phyloP scores from a whole-genome alignment of 2,329 filamentous ascomycete genomes.

The Hypomyces perniciosus region DNA sequence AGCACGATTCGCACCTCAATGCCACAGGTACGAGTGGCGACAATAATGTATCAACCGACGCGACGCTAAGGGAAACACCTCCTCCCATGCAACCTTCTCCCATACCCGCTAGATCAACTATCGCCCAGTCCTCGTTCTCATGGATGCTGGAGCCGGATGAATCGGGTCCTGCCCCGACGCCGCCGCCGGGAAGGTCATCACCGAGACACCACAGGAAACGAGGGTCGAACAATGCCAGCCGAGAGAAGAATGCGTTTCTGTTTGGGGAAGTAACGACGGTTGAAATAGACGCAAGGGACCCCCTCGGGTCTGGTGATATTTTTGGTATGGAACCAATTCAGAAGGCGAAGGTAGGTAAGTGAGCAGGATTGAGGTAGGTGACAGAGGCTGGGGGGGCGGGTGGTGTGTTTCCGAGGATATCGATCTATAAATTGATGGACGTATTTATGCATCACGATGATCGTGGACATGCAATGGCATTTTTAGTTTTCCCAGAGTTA shows the following conservation, averaged over 20 bases:
- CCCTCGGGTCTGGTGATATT: conserved; percentile 41
- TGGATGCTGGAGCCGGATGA: conserved; percentile 67
- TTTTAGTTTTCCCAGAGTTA: too few relatives aligned
- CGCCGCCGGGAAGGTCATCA: conserved; percentile 25
- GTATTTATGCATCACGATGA: too few relatives aligned
- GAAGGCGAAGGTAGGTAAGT: conserved; percentile 19
- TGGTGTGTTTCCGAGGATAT: too few relatives aligned
- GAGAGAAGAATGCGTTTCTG: conserved; percentile 53
- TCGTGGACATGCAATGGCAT: too few relatives aligned
- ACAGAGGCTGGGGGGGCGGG: neutral
- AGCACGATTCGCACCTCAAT: too few relatives aligned
- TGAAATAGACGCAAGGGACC: conserved; percentile 29
- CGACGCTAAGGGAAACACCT: neutral
- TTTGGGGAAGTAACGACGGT: conserved; percentile 47
- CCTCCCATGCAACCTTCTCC: conserved; percentile 27
- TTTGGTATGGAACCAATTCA: conserved; percentile 49
- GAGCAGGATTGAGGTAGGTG: neutral
- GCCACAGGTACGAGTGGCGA: too few relatives aligned
- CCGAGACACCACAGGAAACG: conserved; percentile 34
- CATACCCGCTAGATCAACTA: conserved; percentile 56
- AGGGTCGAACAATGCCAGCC: conserved; percentile 38
- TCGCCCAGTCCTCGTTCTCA: conserved; percentile 70
- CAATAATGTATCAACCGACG: neutral
- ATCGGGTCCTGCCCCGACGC: conserved; percentile 21
- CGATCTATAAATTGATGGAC: too few relatives aligned